phyloP scores from a whole-genome alignment of 495 filamentous ascomycete genomes.

The Friedmanniomyces simplex region DNA sequence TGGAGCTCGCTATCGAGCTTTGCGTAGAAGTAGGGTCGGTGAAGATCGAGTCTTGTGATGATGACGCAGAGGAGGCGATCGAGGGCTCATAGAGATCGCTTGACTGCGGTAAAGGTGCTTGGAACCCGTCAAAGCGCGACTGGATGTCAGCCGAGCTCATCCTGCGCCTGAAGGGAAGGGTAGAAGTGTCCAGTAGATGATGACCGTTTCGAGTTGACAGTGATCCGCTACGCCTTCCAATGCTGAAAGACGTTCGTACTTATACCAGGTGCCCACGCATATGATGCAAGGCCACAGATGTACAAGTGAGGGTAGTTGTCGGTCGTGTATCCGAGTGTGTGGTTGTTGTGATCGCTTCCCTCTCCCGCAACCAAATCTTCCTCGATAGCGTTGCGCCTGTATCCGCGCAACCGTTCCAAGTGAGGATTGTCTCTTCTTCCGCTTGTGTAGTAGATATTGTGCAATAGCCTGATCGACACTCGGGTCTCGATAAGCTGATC shows the following conservation, averaged over 20 bases:
- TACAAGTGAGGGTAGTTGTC: background rate
- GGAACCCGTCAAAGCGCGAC: constrained; percentile 4
- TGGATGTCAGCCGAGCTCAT: constrained; percentile 9
- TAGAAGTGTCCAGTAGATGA: constrained; percentile 9
- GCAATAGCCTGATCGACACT: background rate
- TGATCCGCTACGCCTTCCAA: constrained; percentile 12
- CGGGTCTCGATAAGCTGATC: background rate
- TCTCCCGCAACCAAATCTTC: background rate
- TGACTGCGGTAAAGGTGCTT: background rate
- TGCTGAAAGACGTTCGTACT: constrained; percentile 8
- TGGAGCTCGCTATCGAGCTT: constrained; percentile 20
- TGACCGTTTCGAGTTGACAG: constrained; percentile 7
- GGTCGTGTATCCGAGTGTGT: background rate
- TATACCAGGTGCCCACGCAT: constrained; percentile 5
- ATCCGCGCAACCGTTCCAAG: constrained; percentile 5
- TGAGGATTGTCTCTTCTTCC: constrained; percentile 6
- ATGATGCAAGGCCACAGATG: background rate
- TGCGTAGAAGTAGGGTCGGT: constrained; percentile 13
- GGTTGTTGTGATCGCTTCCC: background rate
- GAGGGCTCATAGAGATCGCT: constrained; percentile 19
- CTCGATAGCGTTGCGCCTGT: background rate
- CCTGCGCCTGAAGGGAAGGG: background rate
- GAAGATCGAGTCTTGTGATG: constrained; percentile 23
- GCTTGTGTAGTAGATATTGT: background rate
- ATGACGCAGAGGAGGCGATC: constrained; percentile 20